Evolutionary conservation across 2,329 filamentous ascomycete species (phyloP), one percentile per base, ranked within the genome.

Genomic region (Ustilaginoidea virens): DNA sequence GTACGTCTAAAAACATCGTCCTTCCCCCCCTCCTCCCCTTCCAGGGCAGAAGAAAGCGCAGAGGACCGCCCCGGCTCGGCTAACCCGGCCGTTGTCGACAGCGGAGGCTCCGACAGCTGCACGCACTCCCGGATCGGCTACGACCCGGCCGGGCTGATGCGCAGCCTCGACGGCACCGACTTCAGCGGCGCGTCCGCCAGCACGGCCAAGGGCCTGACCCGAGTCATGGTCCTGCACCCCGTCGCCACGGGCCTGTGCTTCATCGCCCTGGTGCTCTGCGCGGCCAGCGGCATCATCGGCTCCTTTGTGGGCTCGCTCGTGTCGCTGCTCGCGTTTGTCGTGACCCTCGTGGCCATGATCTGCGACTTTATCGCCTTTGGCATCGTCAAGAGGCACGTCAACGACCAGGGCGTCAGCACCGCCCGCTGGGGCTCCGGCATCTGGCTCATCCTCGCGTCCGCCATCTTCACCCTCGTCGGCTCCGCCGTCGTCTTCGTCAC

Each of bases 181-280:
- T 62, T 65, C 46, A 57, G 56, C 36, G 39, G 48, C 27, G 53
- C 56, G 33, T 51, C 59, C 13, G 48, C 51, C 33, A 47, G 54
- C 35, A 61, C 64, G 20, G 49, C 60, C 33, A 58, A 58, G 37
- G 53, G 48, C 17, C 55, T 75, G 23, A 74, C 70, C 23, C 55
- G 57, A 37, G 64, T 67, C 36, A 68, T 76, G 67, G 49, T 76
- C 29, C 58, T 77, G 33, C 71, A 76, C 52, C 69, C 72, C 17
- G 52, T 76, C 41, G 66, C 60, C n/a, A 58, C 60, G 34, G 68
- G 53, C 31, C 46, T 74, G 3, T 55, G 61, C 39, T 74, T 74
- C 52, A 53, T 74, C 36, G 65, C 68, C 34, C 73, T 73, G 49
- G 42, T 71, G 26, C 51, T 72, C 27, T 62, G 61, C 25, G 46